Evolutionary conservation across 2,329 filamentous ascomycete species (phyloP).

Genomic region (Pyrenochaeta sp.): DNA sequence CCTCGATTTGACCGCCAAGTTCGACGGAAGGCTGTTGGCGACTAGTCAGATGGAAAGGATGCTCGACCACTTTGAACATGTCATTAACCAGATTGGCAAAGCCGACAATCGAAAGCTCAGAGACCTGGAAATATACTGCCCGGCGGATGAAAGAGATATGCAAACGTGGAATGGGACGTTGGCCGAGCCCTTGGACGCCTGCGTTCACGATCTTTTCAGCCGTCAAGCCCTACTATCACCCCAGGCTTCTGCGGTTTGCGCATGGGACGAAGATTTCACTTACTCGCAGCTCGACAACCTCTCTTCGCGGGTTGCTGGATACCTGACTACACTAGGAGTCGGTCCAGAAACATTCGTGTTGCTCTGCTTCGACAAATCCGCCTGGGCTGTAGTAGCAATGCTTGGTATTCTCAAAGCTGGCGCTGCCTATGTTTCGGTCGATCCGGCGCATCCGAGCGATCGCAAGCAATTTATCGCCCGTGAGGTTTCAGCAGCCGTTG

Average conservation of each 20-base stretch:
- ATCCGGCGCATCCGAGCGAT: constrained; percentile 26
- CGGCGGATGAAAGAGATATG: too few species aligned
- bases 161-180: neutral
- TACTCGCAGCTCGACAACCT: constrained; percentile 23
- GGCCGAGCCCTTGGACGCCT: neutral
- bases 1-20: too few species aligned
- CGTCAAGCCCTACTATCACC: neutral
- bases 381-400: constrained; percentile 43
- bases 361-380: constrained; percentile 31
- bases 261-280: constrained; percentile 18
- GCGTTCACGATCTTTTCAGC: neutral
- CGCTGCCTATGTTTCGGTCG: constrained; percentile 42
- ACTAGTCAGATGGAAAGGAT: too few species aligned
- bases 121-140: too few species aligned
- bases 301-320: neutral
- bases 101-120: too few species aligned
- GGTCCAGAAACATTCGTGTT: constrained; percentile 22
- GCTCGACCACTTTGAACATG: too few species aligned
- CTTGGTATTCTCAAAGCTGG: constrained; percentile 55
- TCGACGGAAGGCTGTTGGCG: too few species aligned
- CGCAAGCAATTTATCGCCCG: neutral
- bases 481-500: neutral
- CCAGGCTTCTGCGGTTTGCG: constrained; percentile 6
- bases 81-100: too few species aligned
- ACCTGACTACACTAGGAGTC: constrained; percentile 11